Base-by-base conservation (phyloP, 495 filamentous ascomycete species). In the Annulohypoxylon nitens region DNA sequence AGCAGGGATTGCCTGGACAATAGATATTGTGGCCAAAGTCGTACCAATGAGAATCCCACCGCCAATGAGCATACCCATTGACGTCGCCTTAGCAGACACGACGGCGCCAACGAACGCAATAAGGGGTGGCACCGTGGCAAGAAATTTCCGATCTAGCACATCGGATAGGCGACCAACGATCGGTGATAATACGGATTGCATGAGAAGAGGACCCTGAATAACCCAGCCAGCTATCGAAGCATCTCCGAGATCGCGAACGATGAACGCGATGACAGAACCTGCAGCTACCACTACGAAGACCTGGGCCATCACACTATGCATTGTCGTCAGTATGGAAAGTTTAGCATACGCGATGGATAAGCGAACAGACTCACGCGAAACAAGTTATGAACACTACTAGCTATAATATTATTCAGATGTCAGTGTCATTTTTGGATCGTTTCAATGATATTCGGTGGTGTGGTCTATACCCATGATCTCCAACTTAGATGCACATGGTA, bases 221-320 rank as follows among this genome's bases (percentile, higher is more conserved):
- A 88, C 83, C 85, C 87, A 88, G 20, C 86, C 85, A 4, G 85
- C 79, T 20, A 88, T 76, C 3, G 81, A 77, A 4, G 80, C 73
- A 26, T 87, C 82, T 16, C 86, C 87, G 0, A 88, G 75, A 73
- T 88, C 86, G 11, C 85, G 78, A 51, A 85, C 71, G 64, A 86
- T 86, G 72, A 89, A 88, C 0, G 85, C 85, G 60, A 88, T 88
- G 33, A 88, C 84, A 0, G 81, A 84, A 0, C 86, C 86, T 4
- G 86, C 86, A 5, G 87, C 86, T 1, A 87, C 83, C 1, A 88
- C 86, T n/a, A 88, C 86, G 65, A 84, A 88, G 7, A 86, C 81
- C 62, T 87, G 85, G 0, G 82, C 79, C 78, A 82, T 81, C 57
- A 86, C 78, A 4, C 83, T 83, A 26, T 26, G 57, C 9, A 11